phyloP scores from a whole-genome alignment of 352 stramenopile species.

The Globisporangium sylvaticum region DNA sequence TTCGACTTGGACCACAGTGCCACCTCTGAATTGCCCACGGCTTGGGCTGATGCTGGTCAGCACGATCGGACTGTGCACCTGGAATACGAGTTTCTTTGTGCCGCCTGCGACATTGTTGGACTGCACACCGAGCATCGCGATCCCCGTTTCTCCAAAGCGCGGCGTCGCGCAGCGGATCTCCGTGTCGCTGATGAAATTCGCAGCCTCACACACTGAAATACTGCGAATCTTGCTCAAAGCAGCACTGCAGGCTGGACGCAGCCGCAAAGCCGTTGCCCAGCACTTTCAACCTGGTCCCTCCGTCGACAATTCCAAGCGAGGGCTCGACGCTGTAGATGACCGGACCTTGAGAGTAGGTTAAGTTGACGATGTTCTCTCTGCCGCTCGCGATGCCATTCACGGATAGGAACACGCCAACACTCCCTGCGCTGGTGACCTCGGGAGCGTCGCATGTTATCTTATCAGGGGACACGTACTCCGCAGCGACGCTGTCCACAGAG shows the following conservation, averaged over 20 bases:
- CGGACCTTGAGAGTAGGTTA: constrained; percentile 31
- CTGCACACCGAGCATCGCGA: constrained; percentile 22
- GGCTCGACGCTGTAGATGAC: constrained; percentile 42
- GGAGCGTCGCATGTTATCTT: constrained; percentile 23
- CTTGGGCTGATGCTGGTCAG: constrained; percentile 27
- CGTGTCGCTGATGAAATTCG: constrained; percentile 31
- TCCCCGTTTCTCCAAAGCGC: constrained; percentile 9
- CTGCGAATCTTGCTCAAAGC: constrained; percentile 25
- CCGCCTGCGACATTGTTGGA: constrained; percentile 13
- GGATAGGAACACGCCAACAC: constrained; percentile 22
- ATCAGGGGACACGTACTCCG: constrained; percentile 20
- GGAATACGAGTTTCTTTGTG: constrained; percentile 15
- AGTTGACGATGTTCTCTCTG: constrained; percentile 20
- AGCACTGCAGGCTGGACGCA: constrained; percentile 42
- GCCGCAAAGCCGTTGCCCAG: constrained; percentile 43
- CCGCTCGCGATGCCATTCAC: constrained; percentile 23
- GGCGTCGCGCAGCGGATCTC: constrained; percentile 30
- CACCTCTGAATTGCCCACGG: constrained; percentile 29
- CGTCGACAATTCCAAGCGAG: constrained; percentile 30
- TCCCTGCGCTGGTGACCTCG: constrained; percentile 12
- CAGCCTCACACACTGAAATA: constrained; percentile 18
- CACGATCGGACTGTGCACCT: constrained; percentile 26
- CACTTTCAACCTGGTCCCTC: constrained; percentile 29
- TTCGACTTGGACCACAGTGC: constrained; percentile 35
- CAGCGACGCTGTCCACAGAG: neutral